phyloP scores from a whole-genome alignment of 2,329 filamentous ascomycete species.

The Bipolaris cookei region DNA sequence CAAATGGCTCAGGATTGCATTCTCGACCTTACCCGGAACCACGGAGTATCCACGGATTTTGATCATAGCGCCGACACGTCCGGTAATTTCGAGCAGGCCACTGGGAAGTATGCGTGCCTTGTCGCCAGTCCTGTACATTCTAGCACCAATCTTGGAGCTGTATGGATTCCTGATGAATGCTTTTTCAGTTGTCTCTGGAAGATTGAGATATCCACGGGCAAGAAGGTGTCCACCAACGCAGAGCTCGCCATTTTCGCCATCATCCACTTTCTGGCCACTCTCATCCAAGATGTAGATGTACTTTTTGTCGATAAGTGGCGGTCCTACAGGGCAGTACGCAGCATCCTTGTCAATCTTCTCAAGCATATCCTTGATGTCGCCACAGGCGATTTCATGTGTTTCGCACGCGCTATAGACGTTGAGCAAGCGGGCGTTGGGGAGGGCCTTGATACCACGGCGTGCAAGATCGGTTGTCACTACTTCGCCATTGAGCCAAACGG shows the following conservation, averaged over 20 bases:
- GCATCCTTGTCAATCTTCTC: constrained; percentile 61
- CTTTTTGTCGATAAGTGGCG: constrained; percentile 66
- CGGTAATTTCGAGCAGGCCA: constrained; percentile 75
- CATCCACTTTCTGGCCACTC: constrained; percentile 65
- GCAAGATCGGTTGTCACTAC: constrained; percentile 81
- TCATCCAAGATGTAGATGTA: constrained; percentile 77
- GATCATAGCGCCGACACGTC: constrained; percentile 79
- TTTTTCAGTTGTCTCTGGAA: constrained; percentile 77
- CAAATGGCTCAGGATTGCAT: constrained; percentile 71
- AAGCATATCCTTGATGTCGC: constrained; percentile 73
- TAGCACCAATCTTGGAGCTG: constrained; percentile 62
- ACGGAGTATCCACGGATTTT: constrained; percentile 81
- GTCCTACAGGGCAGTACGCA: constrained; percentile 75
- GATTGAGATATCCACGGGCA: constrained; percentile 78
- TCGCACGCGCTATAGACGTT: constrained; percentile 86
- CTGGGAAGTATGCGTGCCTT: constrained; percentile 70
- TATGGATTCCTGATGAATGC: constrained; percentile 74
- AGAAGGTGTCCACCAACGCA: constrained; percentile 76
- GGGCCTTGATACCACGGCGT: constrained; percentile 68
- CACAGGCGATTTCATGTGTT: constrained; percentile 80
- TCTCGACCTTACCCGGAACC: constrained; percentile 77
- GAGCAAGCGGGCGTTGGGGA: constrained; percentile 72
- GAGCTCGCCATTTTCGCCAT: constrained; percentile 72
- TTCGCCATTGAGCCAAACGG: constrained; percentile 81
- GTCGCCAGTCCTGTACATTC: constrained; percentile 79